phyloP scores from a whole-genome alignment of 495 filamentous ascomycete genomes.

The Cercophora scortea region DNA sequence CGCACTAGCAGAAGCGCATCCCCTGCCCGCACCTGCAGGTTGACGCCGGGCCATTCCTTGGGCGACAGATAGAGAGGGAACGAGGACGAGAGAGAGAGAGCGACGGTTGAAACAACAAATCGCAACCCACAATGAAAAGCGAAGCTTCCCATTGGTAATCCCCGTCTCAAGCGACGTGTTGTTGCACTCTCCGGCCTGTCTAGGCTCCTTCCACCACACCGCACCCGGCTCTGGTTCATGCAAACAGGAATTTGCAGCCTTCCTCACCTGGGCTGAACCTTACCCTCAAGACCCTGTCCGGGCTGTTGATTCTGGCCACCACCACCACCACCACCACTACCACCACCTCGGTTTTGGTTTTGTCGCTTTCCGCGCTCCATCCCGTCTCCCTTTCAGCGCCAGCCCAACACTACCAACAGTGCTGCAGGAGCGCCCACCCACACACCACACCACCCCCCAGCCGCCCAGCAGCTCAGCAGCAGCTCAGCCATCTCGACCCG shows the following conservation, averaged over 20 bases:
- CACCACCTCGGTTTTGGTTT: too few species aligned
- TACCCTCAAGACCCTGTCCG: conserved; percentile 8
- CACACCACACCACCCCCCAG: too few species aligned
- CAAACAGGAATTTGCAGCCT: conserved; percentile 8
- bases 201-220: too few species aligned
- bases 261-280: conserved; percentile 3
- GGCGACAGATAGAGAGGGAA: neutral
- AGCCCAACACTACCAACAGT: neutral
- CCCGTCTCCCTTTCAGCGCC: neutral
- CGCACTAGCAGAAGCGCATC: neutral
- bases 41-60: neutral
- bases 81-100: neutral
- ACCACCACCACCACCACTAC: too few species aligned
- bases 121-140: neutral
- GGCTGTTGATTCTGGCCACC: neutral
- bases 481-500: conserved; percentile 4
- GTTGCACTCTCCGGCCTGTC: conserved; percentile 4
- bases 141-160: neutral
- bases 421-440: too few species aligned
- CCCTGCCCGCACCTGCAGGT: neutral
- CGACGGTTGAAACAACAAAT: neutral
- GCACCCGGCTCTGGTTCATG: conserved; percentile 1
- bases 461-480: too few species aligned
- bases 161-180: conserved; percentile 8
- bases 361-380: too few species aligned